Conservation (phyloP, 257 asterid species). For the Solanum virginianum region DNA sequence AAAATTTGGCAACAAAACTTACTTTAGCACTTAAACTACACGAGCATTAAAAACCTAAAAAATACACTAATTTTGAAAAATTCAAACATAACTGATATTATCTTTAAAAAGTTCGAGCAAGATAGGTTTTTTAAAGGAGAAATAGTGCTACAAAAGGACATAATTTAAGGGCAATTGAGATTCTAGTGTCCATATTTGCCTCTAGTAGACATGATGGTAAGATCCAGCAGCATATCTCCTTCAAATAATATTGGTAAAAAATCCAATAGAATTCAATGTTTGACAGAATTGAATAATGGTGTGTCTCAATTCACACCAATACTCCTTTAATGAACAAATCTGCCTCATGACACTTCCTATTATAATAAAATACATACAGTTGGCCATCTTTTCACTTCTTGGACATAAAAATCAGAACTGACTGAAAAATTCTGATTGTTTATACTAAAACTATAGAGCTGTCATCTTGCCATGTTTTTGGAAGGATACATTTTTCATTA, state of each 20-base stretch:
- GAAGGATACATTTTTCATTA: background rate
- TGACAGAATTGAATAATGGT: background rate
- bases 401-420: background rate
- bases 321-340: background rate
- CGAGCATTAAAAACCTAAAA: no score
- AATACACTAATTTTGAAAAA: no score
- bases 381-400: background rate
- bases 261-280: background rate
- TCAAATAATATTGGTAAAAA: background rate
- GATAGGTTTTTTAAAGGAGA: background rate
- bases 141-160: background rate
- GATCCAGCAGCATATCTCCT: background rate
- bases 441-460: background rate
- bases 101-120: background rate
- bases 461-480: background rate
- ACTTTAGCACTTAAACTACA: no score
- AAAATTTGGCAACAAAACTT: no score
- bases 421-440: background rate
- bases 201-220: background rate
- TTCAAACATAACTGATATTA: background rate
- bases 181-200: background rate
- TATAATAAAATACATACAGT: background rate
- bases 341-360: background rate
- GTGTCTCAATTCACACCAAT: background rate
- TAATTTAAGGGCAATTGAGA: background rate